Percentiles rank a stretch among this genome's conserved stretches.
Evolutionary conservation across 1,284 basidiomycete genomes (phyloP).

Genomic region (Xanthoconium separans): DNA sequence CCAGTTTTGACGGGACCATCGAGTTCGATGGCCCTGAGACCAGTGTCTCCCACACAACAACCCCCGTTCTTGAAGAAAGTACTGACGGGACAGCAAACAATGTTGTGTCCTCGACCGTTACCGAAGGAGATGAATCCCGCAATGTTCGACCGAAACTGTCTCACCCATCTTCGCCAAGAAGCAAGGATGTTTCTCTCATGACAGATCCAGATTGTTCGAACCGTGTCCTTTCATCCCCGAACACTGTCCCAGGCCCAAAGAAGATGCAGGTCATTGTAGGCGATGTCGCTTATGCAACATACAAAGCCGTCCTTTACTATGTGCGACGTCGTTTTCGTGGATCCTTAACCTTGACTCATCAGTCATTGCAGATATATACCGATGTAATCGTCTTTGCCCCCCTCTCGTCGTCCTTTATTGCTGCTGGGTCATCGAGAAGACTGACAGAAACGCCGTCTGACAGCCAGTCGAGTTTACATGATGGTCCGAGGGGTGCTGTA

Average conservation of each 20-base stretch:
- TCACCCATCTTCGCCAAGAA: conserved; percentile 35
- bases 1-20: conserved; percentile 27
- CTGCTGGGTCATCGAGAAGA: conserved; percentile 22
- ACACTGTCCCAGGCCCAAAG: conserved; percentile 34
- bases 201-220: conserved; percentile 11
- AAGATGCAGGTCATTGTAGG: conserved; percentile 66
- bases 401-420: conserved; percentile 65
- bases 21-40: conserved; percentile 24
- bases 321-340: conserved; percentile 40
- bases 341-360: conserved; percentile 3
- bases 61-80: conserved; percentile 9
- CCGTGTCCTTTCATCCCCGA: background rate
- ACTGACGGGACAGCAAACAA: conserved; percentile 4
- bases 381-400: conserved; percentile 84
- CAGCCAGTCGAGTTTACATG: conserved; percentile 36
- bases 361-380: conserved; percentile 68
- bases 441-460: conserved; percentile 31
- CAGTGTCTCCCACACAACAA: background rate
- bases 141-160: conserved; percentile 36
- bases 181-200: conserved; percentile 21
- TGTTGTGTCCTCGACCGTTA: background rate
- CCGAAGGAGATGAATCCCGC: conserved; percentile 19
- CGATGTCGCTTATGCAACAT: conserved; percentile 83
- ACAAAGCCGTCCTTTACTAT: conserved; percentile 82
- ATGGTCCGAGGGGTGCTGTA: conserved; percentile 15